Evolutionary conservation across 129 eudicot species (phyloP).

Genomic region (sunflower (Helianthus annuus)): DNA sequence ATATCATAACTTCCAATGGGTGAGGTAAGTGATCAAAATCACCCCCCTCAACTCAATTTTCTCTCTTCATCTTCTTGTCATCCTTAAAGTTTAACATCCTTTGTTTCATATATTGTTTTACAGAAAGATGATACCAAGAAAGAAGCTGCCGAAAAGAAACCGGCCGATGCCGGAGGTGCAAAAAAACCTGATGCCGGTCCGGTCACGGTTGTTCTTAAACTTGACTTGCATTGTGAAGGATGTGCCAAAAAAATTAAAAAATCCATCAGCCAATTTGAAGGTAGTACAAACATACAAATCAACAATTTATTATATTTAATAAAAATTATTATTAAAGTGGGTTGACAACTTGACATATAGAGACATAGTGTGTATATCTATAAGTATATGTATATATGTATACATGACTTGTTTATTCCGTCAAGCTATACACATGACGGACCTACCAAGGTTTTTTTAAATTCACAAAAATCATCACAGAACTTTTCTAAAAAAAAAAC

Average conservation of each 20-base stretch:
- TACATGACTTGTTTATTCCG: slow-evolving; percentile 29
- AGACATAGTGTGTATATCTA: neutral
- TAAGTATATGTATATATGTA: too few relatives aligned
- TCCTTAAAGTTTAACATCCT: neutral
- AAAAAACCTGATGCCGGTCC: slow-evolving; percentile 40
- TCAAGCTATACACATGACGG: slow-evolving; percentile 24
- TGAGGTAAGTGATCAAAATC: slow-evolving; percentile 37
- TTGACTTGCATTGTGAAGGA: slow-evolving; percentile 81
- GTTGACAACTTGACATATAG: neutral
- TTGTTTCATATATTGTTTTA: slow-evolving; percentile 1
- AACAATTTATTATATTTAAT: neutral
- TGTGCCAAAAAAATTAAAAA: slow-evolving; percentile 60
- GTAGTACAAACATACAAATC: slow-evolving; percentile 28
- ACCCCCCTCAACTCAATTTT: neutral
- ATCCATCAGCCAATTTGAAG: slow-evolving; percentile 48
- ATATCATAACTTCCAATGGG: slow-evolving; percentile 35
- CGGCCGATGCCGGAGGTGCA: slow-evolving; percentile 2
- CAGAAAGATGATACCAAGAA: slow-evolving; percentile 55
- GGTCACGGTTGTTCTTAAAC: slow-evolving; percentile 54
- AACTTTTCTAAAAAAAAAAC: too few relatives aligned
- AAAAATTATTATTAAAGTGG: neutral
- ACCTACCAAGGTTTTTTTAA: slow-evolving; percentile 10
- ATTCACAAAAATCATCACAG: neutral
- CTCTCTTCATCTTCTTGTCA: neutral
- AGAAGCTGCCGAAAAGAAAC: slow-evolving; percentile 45